Evolutionary conservation across 2,329 filamentous ascomycete genomes (phyloP).

Genomic region (Penicillium sp.): DNA sequence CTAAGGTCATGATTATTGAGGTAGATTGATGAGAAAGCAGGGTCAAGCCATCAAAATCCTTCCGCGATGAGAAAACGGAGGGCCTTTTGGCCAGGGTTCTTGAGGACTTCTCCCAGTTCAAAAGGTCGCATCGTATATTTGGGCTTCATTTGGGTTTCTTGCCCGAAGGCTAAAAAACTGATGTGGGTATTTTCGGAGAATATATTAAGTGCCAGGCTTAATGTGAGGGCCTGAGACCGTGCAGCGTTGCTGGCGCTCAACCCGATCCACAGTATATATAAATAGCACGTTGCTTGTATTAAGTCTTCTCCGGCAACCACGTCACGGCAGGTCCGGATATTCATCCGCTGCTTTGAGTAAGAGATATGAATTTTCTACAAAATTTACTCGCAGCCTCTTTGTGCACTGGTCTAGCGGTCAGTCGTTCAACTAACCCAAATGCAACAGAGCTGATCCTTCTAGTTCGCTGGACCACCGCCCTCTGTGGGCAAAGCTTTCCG

Average conservation of each 20-base stretch:
- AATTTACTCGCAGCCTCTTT: neutral
- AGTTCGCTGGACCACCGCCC: neutral
- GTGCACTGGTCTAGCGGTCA: neutral
- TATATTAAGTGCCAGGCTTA: neutral
- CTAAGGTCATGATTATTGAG: neutral
- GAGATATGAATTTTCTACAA: neutral
- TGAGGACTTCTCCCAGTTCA: neutral
- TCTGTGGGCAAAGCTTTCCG: neutral
- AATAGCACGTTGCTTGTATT: neutral
- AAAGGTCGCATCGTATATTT: neutral
- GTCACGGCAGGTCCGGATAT: neutral
- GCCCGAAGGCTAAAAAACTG: neutral
- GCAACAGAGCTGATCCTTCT: neutral
- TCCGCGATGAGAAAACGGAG: neutral
- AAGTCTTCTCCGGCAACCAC: neutral
- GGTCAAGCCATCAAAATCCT: neutral
- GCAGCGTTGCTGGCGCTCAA: neutral
- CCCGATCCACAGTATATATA: neutral
- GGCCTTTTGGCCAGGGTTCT: neutral
- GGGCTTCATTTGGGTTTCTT: neutral
- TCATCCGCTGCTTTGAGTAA: neutral
- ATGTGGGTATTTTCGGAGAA: neutral
- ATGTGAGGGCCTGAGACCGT: neutral
- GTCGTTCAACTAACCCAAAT: neutral
- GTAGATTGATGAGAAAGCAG: neutral